Evolutionary conservation across 352 stramenopile genomes (phyloP), one percentile per base, ranked within the genome.

Genomic region (Phytophthora lateralis): DNA sequence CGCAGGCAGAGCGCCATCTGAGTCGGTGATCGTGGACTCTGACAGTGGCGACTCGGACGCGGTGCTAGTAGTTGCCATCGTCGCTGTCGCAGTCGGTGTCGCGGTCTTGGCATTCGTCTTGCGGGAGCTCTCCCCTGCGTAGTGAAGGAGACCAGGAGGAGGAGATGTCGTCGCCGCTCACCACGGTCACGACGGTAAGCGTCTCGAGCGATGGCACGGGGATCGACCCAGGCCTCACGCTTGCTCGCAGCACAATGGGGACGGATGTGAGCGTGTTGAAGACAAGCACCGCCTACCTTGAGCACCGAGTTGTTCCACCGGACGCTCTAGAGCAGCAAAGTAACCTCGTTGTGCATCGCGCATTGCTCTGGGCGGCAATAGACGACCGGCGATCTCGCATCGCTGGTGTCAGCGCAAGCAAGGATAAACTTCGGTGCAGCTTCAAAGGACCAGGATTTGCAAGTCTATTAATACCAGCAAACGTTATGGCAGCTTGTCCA

Each of bases 31-130:
- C n/a, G 47, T 43, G 15, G n/a, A n/a, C n/a, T n/a, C n/a, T n/a
- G n/a, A n/a, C n/a, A 60, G 35, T 17, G 60, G 17, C 11, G 42
- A 47, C 15, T 81, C 58, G 0, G 69, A 82, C 62, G 82, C 82
- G 59, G 78, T 66, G n/a, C 56, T 87, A 27, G 69, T 89, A 32
- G 85, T 89, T 38, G 79, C 69, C 24, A 89, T 89, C 51, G 75
- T 87, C 24, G 75, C 76, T 7, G 79, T 78, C 6, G 77, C 79
- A 10, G 70, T 87, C 24, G 75, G 73, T 18, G 60, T 89, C 7
- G 83, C 77, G 38, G 67, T 78, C 6, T 69, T 89, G 15, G 77
- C 64, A 2, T 66, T 89, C 1, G 82, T 84, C 35, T 82, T 87
- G 55, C 63, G 85, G 29, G 79, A 69, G 27, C 68, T 89, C n/a